Evolutionary conservation across 345 rosid genomes (phyloP).

Genomic region (Syzygium oleosum): DNA sequence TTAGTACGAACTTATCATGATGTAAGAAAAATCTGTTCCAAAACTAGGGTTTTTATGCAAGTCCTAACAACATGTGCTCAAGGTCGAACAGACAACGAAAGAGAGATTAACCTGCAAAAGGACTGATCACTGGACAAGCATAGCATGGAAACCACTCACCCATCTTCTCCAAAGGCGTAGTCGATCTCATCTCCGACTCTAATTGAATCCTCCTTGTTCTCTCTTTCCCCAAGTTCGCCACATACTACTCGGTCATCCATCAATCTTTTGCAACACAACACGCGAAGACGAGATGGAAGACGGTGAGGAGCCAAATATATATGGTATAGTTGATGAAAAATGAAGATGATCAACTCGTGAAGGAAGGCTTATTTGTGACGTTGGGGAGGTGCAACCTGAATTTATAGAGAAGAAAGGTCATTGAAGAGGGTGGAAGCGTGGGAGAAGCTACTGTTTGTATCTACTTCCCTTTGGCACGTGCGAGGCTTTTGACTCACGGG

Average conservation of each 20-base stretch:
- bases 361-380: neutral
- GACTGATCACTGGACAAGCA: conserved; percentile 34
- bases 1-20: neutral
- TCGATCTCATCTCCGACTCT: neutral
- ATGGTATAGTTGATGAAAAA: neutral
- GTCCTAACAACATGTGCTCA: neutral
- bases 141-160: conserved; percentile 52
- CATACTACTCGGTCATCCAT: neutral
- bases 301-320: neutral
- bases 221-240: neutral
- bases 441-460: neutral
- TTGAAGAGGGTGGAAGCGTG: neutral
- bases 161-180: neutral
- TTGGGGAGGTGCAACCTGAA: neutral
- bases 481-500: conserved; percentile 25
- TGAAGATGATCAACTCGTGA: neutral
- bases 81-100: conserved; percentile 63
- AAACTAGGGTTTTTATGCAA: conserved; percentile 3
- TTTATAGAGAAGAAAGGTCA: neutral
- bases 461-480: conserved; percentile 12
- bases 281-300: neutral
- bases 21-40: neutral
- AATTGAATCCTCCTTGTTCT: neutral
- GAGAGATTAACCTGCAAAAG: conserved; percentile 22
- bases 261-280: neutral